Conservation (phyloP, 2,329 filamentous ascomycete species). For the Harringtonia aguacate region DNA sequence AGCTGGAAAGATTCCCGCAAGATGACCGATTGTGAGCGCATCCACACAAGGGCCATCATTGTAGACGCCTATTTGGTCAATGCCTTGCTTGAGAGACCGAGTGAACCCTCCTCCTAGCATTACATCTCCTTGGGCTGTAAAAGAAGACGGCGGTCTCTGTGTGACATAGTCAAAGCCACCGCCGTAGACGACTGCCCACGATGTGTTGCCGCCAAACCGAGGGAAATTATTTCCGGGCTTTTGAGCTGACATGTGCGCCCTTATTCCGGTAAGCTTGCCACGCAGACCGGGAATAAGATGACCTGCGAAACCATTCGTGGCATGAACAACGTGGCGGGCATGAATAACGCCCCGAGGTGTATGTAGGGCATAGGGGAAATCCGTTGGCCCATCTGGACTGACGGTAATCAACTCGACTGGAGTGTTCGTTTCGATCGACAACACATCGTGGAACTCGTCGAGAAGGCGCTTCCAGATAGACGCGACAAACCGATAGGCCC, state of each 20-base stretch:
- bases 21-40: too few species aligned
- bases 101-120: conserved; percentile 44
- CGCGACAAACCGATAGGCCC: conserved; percentile 39
- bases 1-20: too few species aligned
- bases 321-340: conserved; percentile 42
- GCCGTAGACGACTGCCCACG: conserved; percentile 39
- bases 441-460: conserved; percentile 16
- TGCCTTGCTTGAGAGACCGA: conserved; percentile 27
- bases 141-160: conserved; percentile 26
- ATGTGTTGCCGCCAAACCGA: conserved; percentile 22
- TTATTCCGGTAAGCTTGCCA: conserved; percentile 30
- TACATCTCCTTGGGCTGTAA: conserved; percentile 25
- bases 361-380: conserved; percentile 27
- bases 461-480: conserved; percentile 32
- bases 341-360: conserved; percentile 33
- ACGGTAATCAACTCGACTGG: conserved; percentile 22
- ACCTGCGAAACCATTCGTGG: conserved; percentile 43
- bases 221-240: conserved; percentile 25
- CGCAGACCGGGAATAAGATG: conserved; percentile 39
- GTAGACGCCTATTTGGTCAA: conserved; percentile 34
- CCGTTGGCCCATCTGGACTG: conserved; percentile 12
- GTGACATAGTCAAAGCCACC: conserved; percentile 41
- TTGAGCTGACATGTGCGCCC: conserved; percentile 41
- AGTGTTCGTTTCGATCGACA: conserved; percentile 29
- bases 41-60: too few species aligned